These are phyloP conservation scores for Apophysomyces variabilis DNA, from an alignment of 371 early-diverging fungal genomes.

Conservation along the genomic window DNA sequence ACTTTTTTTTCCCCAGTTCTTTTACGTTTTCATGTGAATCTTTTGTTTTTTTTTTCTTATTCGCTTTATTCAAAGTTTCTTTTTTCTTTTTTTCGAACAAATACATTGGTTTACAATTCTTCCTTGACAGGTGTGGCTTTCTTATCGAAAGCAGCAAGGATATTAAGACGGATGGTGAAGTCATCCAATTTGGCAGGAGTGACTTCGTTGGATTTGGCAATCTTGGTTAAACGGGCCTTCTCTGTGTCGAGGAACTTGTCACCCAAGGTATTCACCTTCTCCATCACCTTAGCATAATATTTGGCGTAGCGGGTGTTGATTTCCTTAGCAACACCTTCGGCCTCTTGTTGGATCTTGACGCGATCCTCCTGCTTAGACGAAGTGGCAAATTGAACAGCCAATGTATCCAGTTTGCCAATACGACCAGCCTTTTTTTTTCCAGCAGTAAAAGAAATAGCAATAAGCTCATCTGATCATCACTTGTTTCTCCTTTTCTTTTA, in stretches of 20 bases:
- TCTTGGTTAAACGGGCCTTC: slow-evolving; percentile 70
- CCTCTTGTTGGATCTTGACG: slow-evolving; percentile 43
- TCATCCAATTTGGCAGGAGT: slow-evolving; percentile 71
- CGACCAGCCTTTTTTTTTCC: slow-evolving; percentile 65
- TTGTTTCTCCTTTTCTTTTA: too few species aligned
- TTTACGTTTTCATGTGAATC: too few species aligned
- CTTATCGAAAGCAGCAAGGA: slow-evolving; percentile 64
- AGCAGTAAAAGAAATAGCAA: background rate
- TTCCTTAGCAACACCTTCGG: slow-evolving; percentile 35
- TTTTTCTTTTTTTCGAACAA: background rate
- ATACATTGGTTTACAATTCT: slow-evolving; percentile 43
- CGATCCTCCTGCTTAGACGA: slow-evolving; percentile 39
- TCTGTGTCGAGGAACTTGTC: slow-evolving; percentile 69
- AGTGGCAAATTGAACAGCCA: slow-evolving; percentile 65
- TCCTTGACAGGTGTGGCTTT: slow-evolving; percentile 46
- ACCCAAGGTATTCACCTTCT: slow-evolving; percentile 65
- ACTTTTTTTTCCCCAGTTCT: too few species aligned
- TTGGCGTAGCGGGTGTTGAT: slow-evolving; percentile 52
- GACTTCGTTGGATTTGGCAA: slow-evolving; percentile 63
- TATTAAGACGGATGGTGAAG: slow-evolving; percentile 77
- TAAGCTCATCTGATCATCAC: background rate
- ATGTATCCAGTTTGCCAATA: slow-evolving; percentile 67
- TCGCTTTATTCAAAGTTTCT: background rate
- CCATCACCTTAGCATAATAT: slow-evolving; percentile 79
- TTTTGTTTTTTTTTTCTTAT: too few species aligned